phyloP scores from a whole-genome alignment of 2,329 filamentous ascomycete genomes.

The Alternaria ethzedia region DNA sequence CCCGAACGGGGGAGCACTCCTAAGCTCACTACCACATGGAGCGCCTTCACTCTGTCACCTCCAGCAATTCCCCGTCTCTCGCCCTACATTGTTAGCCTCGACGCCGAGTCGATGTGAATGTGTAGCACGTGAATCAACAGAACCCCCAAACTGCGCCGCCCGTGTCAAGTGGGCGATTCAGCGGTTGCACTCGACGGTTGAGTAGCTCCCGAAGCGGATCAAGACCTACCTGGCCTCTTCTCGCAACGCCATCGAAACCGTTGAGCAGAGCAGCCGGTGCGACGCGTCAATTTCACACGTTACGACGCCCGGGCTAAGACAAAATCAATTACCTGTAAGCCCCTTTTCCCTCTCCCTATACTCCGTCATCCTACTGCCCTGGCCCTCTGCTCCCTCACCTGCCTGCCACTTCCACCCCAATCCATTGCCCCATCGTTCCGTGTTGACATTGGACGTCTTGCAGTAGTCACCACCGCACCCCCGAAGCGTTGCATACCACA shows the following conservation, averaged over 20 bases:
- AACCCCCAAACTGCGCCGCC: not conserved
- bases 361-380: conserved; percentile 8
- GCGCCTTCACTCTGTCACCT: conserved; percentile 29
- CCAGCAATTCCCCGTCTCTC: conserved; percentile 15
- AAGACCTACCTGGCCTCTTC: conserved; percentile 34
- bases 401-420: not conserved
- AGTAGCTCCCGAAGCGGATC: conserved; percentile 25
- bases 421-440: not conserved
- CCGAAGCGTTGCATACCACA: not conserved
- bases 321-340: conserved; percentile 13
- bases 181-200: conserved; percentile 18
- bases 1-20: conserved; percentile 21
- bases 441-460: not conserved
- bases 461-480: not conserved
- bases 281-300: conserved; percentile 8
- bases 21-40: conserved; percentile 33
- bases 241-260: conserved; percentile 9
- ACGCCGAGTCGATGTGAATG: not conserved
- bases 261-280: conserved; percentile 15
- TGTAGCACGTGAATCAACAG: not conserved
- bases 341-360: conserved; percentile 9
- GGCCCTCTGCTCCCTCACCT: not conserved
- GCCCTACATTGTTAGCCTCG: conserved; percentile 7
- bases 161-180: conserved; percentile 3
- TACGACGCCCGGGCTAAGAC: conserved; percentile 12